phyloP scores from a whole-genome alignment of 495 filamentous ascomycete genomes.

The Oidiodendron maius region DNA sequence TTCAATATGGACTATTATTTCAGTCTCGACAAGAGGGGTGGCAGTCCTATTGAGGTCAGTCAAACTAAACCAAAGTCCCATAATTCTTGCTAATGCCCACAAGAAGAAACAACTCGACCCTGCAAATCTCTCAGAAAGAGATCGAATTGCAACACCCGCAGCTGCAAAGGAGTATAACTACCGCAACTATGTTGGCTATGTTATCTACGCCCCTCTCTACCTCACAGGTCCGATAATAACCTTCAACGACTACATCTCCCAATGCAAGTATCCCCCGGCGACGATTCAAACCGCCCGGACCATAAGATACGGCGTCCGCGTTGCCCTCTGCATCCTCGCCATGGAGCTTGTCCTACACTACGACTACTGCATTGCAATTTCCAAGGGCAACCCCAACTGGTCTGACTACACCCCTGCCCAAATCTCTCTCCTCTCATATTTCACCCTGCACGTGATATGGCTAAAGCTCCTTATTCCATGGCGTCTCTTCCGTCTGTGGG shows the following conservation, averaged over 20 bases:
- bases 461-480: slow-evolving; percentile 94
- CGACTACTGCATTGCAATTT: slow-evolving; percentile 91
- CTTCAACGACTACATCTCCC: slow-evolving; percentile 97
- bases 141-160: slow-evolving; percentile 74
- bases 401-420: slow-evolving; percentile 79
- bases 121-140: slow-evolving; percentile 74
- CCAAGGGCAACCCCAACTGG: slow-evolving; percentile 73
- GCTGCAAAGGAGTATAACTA: slow-evolving; percentile 66
- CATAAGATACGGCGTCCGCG: slow-evolving; percentile 75
- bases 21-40: slow-evolving; percentile 62
- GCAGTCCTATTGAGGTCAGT: slow-evolving; percentile 76
- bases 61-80: too few relatives aligned
- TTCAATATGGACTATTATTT: slow-evolving; percentile 98
- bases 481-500: slow-evolving; percentile 96
- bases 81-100: slow-evolving; percentile 37
- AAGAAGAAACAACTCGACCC: slow-evolving; percentile 99
- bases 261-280: slow-evolving; percentile 61
- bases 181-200: slow-evolving; percentile 79
- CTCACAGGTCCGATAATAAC: slow-evolving; percentile 89
- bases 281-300: slow-evolving; percentile 63
- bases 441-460: slow-evolving; percentile 98
- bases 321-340: slow-evolving; percentile 68
- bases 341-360: slow-evolving; percentile 95
- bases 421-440: slow-evolving; percentile 85
- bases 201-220: slow-evolving; percentile 88